Evolutionary conservation across 2,329 filamentous ascomycete species (phyloP).

Genomic region (Phaeosphaeria sp.): DNA sequence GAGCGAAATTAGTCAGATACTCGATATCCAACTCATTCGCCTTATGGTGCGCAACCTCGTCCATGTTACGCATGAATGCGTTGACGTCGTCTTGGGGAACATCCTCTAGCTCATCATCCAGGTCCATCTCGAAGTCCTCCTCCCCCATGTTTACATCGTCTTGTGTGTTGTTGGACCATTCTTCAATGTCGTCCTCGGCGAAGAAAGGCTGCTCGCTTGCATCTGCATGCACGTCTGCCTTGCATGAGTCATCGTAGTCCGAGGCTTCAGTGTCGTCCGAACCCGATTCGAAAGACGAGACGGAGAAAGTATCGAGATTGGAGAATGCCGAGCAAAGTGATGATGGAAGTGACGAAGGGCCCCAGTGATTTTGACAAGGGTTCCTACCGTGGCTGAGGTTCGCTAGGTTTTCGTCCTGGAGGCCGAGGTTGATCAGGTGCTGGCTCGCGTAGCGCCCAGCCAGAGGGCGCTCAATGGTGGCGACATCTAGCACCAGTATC

Average conservation of each 20-base stretch:
- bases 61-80: slow-evolving; percentile 18
- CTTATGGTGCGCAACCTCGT: slow-evolving; percentile 10
- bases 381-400: background rate
- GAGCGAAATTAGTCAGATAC: slow-evolving; percentile 30
- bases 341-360: slow-evolving; percentile 11
- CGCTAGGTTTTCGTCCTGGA: slow-evolving; percentile 9
- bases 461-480: slow-evolving; percentile 4
- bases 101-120: slow-evolving; percentile 21
- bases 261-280: slow-evolving; percentile 2
- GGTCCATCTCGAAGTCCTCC: background rate
- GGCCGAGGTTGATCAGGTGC: slow-evolving; percentile 13
- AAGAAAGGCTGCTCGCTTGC: slow-evolving; percentile 15
- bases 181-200: slow-evolving; percentile 13
- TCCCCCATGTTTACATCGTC: background rate
- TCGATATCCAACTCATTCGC: slow-evolving; percentile 16
- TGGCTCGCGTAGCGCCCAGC: slow-evolving; percentile 10
- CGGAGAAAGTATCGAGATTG: slow-evolving; percentile 20
- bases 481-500: background rate
- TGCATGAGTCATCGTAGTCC: background rate
- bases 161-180: slow-evolving; percentile 11
- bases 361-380: background rate
- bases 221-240: background rate
- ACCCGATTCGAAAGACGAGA: slow-evolving; percentile 9
- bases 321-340: slow-evolving; percentile 15
- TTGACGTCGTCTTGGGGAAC: slow-evolving; percentile 16